Base-by-base conservation (phyloP, 2,329 filamentous ascomycete species). In the Thielaviopsis euricoi region DNA sequence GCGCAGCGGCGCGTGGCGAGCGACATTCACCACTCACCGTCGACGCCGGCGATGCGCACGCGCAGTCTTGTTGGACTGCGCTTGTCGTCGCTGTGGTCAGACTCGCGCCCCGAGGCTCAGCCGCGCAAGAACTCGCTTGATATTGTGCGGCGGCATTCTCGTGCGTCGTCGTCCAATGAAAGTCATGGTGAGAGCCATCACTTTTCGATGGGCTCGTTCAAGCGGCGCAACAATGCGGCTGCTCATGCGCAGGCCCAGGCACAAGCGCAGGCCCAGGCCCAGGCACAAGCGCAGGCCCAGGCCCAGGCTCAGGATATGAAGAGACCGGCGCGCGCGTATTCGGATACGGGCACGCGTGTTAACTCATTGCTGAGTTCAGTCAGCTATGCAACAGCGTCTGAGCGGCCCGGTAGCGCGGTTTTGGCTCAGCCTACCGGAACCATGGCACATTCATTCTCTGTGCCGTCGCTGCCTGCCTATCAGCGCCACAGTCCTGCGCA, bases 41-140 rank as follows among this genome's bases (percentile, higher is more conserved):
- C 55, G 19, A 46, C 52, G 6, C 25, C 53, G 19, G 23, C 55
- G 62, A 70, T 75, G 66, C 67, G 67, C n/a, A 73, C 70, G 3
- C 68, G 71, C 25, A 71, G 68, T 29, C 53, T 62, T 4, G 52
- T 60, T 9, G 55, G 61, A n/a, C 58, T 61, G 7, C 60, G 61
- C 17, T 37, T 62, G 6, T 55, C 61, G 7, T 33, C 40, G 22
- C 52, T 60, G 17, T 58, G 58, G 58, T 49, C 55, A 6, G 52
- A 52, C 2, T 17, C 37, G 23, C 15, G 37, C 10, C 12, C 29
- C 29, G 29, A 33, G 29, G 29, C 29, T 2, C 33, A 40, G 25
- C 37, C 12, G 22, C 66, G 61, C 13, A 69, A 65, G 49, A 61
- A 62, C 19, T 49, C 64, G 2, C 62, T 60, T 12, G 58, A 61